Evolutionary conservation across 2,329 filamentous ascomycete genomes (phyloP), one percentile per base, ranked within the genome.

Genomic region (Podosphaera fusca): DNA sequence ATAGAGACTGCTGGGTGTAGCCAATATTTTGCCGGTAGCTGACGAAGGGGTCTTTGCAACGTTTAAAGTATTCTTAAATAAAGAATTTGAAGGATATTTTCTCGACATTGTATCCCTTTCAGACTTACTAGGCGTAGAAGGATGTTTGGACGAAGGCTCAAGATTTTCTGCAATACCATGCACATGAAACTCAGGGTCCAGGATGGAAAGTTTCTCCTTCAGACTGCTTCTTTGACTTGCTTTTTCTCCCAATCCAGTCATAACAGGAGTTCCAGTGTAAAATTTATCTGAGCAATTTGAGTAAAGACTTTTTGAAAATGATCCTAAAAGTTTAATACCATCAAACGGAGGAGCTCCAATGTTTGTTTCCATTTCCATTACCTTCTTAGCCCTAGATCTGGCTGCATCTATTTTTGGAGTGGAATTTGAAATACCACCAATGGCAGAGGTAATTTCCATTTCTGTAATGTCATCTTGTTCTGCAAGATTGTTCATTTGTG

Each of bases 191-290:
- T 60, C 62, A 4, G 62, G 63, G 55, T 64, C 64, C 3, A 74
- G 72, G 2, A 71, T 74, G 36, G 67, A 70, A 21, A 72, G 73
- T 21, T 66, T 65, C 54, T 67, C 68, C 47, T 69, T 66, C 14
- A 70, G 70, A 49, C 69, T 60, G 60, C 74, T 82, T 57, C 74
- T 75, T 60, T 70, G 74, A 58, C 74, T 66, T 58, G 69, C 70
- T 53, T 71, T 74, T 14, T 72, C 73, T 56, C 72, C 74, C 54
- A 81, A 75, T 8, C 72, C 74, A 30, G 77, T 73, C 42, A 79
- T 60, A 21, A 72, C 77, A 51, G 79, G 77, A 60, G 77, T 82
- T 47, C 71, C 75, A 63, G 66, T 74, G 64, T 71, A 74, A 36
- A 70, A 74, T 10, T 74, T 66, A 38, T 38, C 10, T 38, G 35